A percentile compares a stretch with the other conserved stretches of the same genome.
These are phyloP conservation scores for Tylopilus felleus DNA, from an alignment of 768 basidiomycete species.

Conservation along the genomic window DNA sequence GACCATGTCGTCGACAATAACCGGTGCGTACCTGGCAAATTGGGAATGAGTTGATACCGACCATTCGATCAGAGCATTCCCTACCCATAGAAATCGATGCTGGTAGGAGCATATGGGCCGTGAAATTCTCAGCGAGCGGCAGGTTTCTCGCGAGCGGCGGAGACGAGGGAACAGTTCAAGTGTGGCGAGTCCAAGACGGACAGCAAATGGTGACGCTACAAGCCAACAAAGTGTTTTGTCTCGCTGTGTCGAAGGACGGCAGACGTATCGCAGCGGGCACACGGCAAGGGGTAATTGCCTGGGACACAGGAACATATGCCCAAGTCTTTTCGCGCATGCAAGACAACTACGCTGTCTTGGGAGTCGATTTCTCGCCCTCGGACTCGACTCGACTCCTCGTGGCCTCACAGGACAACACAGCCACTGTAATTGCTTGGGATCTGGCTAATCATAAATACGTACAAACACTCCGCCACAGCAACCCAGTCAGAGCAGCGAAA, in stretches of 20 bases:
- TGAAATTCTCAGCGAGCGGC: background rate
- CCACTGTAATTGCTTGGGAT: background rate
- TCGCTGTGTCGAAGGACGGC: background rate
- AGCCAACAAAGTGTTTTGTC: background rate
- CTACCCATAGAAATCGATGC: background rate
- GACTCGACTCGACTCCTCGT: background rate
- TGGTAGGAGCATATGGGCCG: background rate
- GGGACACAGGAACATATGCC: background rate
- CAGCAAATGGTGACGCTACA: too few species aligned
- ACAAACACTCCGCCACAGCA: background rate
- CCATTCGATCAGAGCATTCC: background rate
- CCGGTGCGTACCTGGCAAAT: background rate
- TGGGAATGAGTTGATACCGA: background rate
- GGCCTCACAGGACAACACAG: background rate
- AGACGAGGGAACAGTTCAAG: background rate
- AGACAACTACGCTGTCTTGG: background rate
- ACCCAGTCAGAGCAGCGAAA: background rate
- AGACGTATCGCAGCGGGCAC: slow-evolving; percentile 2
- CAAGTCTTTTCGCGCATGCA: background rate
- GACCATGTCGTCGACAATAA: background rate
- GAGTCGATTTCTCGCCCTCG: slow-evolving; percentile 4
- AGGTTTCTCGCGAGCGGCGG: background rate
- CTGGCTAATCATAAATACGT: background rate
- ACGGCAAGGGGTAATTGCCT: background rate
- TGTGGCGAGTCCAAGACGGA: background rate